Base-by-base conservation (phyloP, 208 protist species). In the Trypanosoma avium region DNA sequence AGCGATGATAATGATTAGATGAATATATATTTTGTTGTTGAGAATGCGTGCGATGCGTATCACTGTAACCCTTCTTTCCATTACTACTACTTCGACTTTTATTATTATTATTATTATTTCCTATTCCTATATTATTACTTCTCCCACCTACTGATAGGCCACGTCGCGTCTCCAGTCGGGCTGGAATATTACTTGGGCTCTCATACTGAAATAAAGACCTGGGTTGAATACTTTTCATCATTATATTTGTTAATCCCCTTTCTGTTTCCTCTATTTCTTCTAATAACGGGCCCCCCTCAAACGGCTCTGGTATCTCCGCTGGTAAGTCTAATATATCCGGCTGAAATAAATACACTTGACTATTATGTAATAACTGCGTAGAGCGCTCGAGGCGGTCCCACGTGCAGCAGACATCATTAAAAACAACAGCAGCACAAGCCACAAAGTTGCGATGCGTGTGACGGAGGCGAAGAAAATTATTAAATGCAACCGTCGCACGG, bases 281-380 rank as follows among this genome's bases (percentile, higher is more conserved):
- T 17, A 69, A 38, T 1, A 70, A 22, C 43, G 48, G 52, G 0
- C 40, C 17, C 7, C 55, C 67, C 46, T 75, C 75, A 13, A 77
- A 54, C 4, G 84, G 72, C 36, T 86, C 77, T 5, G 69, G 78
- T 24, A 90, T 84, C 15, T 74, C 73, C 3, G 67, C 80, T 0
- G 71, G 76, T 0, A 75, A 19, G 33, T 89, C 82, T 6, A 64
- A 12, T 2, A 67, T 52, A 43, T 75, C 65, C 10, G 76, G 68
- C 50, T 86, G 85, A 40, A 94, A 90, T 1, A 89, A 33, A 57
- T 94, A 94, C 43, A 92, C 56, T 48, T 94, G 88, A 33, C 74
- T 77, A 65, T 76, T 77, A 54, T 74, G 73, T 17, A 76, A 47
- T 7, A 90, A 54, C 67, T 89, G 81, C 21, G 64, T 67, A 0